Evolutionary conservation across 2,329 filamentous ascomycete species (phyloP), one percentile per base, ranked within the genome.

Genomic region (Talaromyces atroroseus): DNA sequence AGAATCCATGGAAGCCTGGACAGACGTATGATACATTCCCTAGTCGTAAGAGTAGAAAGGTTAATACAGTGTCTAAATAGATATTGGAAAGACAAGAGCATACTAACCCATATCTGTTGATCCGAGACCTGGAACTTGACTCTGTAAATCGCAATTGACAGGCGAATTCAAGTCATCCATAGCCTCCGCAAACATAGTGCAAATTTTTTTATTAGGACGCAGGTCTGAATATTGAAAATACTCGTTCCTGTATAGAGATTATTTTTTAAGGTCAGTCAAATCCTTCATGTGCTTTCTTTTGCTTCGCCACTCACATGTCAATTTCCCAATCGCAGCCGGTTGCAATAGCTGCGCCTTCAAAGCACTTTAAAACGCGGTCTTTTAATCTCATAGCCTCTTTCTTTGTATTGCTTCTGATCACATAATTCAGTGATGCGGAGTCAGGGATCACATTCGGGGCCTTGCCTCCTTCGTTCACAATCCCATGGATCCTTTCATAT

Each of bases 371-470:
- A 10, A 72, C 65, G 26, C 62, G 67, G 5, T 48, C 54, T 40
- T 66, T 58, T 21, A 74, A 58, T 18, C 23, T 48, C 20, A 68
- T 65, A 16, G 81, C 62, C 1, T 78, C 69, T 5, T 67, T 67
- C 38, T 76, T 63, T 1, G 69, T 77, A 14, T 70, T 66, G 7
- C 76, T 75, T 14, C 79, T 72, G 0, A 79, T 69, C n/a, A 75
- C 72, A 56, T 76, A 80, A 2, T 74, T 69, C 4, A 76, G 68
- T 18, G 73, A 72, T 0, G 79, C 74, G 21, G 71, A 72, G 1
- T 78, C 78, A 23, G 82, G 80, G 53, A 84, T 84, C 14, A 84
- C 74, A 61, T 85, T 85, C 0, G 81, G 74, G 16, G 77, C 76
- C 7, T 74, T 72, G 0, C 81, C 81, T 1, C 80, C 81, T 52